These are phyloP conservation scores for Pyrenochaeta sp. DNA, from an alignment of 2,329 filamentous ascomycete genomes.

Conservation along the genomic window DNA sequence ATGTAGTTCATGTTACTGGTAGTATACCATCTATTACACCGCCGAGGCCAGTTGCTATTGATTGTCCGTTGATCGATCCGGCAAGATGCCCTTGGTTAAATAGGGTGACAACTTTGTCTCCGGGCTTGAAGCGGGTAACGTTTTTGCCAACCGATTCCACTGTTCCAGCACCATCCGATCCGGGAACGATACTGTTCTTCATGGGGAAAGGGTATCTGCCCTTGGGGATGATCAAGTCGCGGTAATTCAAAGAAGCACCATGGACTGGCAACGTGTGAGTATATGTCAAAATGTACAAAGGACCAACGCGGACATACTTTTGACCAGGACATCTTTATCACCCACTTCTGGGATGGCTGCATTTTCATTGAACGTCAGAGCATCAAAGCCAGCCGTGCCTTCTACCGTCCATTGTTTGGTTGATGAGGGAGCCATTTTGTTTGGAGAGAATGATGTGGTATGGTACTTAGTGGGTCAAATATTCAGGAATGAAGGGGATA, in stretches of 20 bases:
- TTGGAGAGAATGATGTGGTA: not conserved
- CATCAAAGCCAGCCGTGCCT: constrained; percentile 66
- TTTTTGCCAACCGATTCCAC: constrained; percentile 62
- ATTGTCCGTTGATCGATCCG: constrained; percentile 52
- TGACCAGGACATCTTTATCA: constrained; percentile 76
- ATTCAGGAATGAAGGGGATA: too few species aligned
- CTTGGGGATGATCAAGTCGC: constrained; percentile 58
- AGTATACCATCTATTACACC: constrained; percentile 65
- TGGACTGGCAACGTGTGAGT: constrained; percentile 48
- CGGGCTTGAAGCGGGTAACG: constrained; percentile 62
- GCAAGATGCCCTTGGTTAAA: constrained; percentile 68
- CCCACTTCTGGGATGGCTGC: constrained; percentile 66
- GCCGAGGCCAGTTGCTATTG: constrained; percentile 67
- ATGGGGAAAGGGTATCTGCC: constrained; percentile 56
- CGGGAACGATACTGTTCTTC: constrained; percentile 52
- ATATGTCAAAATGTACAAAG: not conserved
- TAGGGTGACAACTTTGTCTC: constrained; percentile 69
- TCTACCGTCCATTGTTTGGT: constrained; percentile 65
- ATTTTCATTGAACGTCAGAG: constrained; percentile 63
- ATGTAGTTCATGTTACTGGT: too few species aligned
- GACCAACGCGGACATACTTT: constrained; percentile 49
- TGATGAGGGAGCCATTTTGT: constrained; percentile 52
- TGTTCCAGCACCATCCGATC: constrained; percentile 61
- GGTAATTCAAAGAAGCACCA: constrained; percentile 58
- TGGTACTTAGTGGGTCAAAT: not conserved